Evolutionary conservation across 306 rosid species (phyloP), one percentile per base, ranked within the genome.

Genomic region (Vigna unguiculata): DNA sequence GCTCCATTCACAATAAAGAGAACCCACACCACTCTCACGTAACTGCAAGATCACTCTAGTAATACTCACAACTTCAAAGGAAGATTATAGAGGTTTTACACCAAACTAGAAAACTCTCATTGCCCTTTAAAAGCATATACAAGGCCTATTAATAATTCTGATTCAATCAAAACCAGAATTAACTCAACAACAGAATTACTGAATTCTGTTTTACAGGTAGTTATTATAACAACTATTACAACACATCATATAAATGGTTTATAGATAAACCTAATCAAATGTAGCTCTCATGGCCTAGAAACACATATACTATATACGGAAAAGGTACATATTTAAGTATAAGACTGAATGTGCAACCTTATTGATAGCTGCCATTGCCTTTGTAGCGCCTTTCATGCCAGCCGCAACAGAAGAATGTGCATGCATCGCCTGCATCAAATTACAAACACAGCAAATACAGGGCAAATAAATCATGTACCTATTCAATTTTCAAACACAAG

Each of bases 391-490:
- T 83, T 96, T 85, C 93, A 96, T 73, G 65, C 99, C 99, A 74
- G 82, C 91, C 19, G 98, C 96, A 90, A 96, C 98, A 54, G 99
- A 91, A 54, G 99, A 87, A 47, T 96, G 90, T 2, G 98, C 97
- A 75, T 93, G 85, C 91, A 93, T 85, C 20, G 99, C 94, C 99
- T 96, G 91, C 87, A 88, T 10, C 58, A 80, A 59, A 74, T 66
- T 55, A 80, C 5, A 72, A 73, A 25, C 41, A 67, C 5, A 40
- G 19, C 67, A 51, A 61, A 71, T 21, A 71, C 71, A 78, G 75
- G 81, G 69, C 58, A 82, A 65, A 71, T 32, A 69, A 61, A 41
- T 5, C 67, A 66, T 65, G 30, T 9, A 46, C 17, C 54, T 13
- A 20, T 2, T 38, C 60, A 32, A 28, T 28, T 28, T 6, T 2